phyloP scores from a whole-genome alignment of 2,329 filamentous ascomycete species.

The Saccharata proteae region DNA sequence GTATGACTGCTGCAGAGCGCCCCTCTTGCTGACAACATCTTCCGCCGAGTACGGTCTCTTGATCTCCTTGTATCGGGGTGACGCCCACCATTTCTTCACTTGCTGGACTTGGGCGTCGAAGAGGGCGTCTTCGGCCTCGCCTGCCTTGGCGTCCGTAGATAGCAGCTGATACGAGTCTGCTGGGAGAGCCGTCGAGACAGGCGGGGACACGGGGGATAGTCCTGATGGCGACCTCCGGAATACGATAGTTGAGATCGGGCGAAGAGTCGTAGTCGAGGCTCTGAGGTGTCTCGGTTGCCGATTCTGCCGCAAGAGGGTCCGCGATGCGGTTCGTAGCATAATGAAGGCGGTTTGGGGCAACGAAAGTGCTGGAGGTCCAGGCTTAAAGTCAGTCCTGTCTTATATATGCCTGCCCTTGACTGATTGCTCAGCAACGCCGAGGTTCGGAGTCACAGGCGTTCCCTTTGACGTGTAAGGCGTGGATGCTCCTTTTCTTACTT shows the following conservation, averaged over 20 bases:
- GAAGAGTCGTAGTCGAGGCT: constrained; percentile 16
- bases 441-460: no score
- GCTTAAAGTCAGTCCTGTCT: no score
- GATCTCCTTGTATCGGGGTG: constrained; percentile 75
- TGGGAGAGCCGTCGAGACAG: constrained; percentile 48
- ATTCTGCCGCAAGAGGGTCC: constrained; percentile 24
- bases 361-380: no score
- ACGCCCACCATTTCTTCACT: constrained; percentile 83
- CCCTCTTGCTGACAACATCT: constrained; percentile 88
- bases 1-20: constrained; percentile 74
- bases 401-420: no score
- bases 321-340: constrained; percentile 27
- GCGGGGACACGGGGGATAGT: constrained; percentile 44
- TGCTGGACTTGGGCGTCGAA: constrained; percentile 75
- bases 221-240: constrained; percentile 42
- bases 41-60: constrained; percentile 81
- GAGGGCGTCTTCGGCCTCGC: constrained; percentile 69
- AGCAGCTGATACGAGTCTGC: constrained; percentile 80
- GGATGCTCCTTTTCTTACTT: no score
- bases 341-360: no score
- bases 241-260: constrained; percentile 28
- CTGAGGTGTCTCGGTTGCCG: constrained; percentile 16
- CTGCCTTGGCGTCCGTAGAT: constrained; percentile 63
- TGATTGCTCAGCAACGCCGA: no score
- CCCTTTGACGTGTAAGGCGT: no score